phyloP scores from a whole-genome alignment of 2,329 filamentous ascomycete species.

The Mariannaea sp. region DNA sequence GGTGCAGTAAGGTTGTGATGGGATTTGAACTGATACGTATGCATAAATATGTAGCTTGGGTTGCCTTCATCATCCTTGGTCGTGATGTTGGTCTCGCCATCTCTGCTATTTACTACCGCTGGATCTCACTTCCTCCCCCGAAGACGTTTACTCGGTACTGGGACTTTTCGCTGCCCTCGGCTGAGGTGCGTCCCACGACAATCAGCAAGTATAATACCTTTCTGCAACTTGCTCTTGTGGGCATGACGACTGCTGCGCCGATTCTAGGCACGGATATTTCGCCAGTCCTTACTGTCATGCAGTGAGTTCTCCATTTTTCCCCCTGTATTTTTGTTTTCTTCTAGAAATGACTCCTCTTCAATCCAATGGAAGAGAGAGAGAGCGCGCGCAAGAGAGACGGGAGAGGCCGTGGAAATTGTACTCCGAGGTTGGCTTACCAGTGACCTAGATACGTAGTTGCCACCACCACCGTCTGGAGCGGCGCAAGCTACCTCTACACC shows the following conservation, averaged over 20 bases:
- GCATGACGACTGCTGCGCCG: conserved; percentile 79
- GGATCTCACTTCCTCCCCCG: conserved; percentile 89
- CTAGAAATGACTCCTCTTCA: background rate
- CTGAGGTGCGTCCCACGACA: conserved; percentile 80
- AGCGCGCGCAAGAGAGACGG: too few relatives aligned
- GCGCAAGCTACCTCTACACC: conserved; percentile 86
- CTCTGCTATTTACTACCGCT: conserved; percentile 92
- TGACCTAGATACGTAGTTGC: conserved; percentile 76
- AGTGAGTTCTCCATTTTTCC: conserved; percentile 57
- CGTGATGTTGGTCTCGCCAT: conserved; percentile 83
- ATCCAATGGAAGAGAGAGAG: too few relatives aligned
- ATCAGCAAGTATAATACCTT: conserved; percentile 95
- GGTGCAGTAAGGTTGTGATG: too few relatives aligned
- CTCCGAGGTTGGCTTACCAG: conserved; percentile 13
- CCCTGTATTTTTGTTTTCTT: too few relatives aligned
- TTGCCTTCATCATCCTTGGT: conserved; percentile 88
- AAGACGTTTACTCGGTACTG: conserved; percentile 94
- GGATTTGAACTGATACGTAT: too few relatives aligned
- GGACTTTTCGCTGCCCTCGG: conserved; percentile 92
- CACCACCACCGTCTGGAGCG: conserved; percentile 89
- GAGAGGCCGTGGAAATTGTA: background rate
- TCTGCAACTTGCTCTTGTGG: conserved; percentile 84
- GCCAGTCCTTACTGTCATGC: conserved; percentile 62
- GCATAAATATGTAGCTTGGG: conserved; percentile 78
- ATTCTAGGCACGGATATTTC: conserved; percentile 66